These are phyloP conservation scores for Diutina neorugosa DNA, from an alignment of 1,139 yeast species.

Conservation along the genomic window DNA sequence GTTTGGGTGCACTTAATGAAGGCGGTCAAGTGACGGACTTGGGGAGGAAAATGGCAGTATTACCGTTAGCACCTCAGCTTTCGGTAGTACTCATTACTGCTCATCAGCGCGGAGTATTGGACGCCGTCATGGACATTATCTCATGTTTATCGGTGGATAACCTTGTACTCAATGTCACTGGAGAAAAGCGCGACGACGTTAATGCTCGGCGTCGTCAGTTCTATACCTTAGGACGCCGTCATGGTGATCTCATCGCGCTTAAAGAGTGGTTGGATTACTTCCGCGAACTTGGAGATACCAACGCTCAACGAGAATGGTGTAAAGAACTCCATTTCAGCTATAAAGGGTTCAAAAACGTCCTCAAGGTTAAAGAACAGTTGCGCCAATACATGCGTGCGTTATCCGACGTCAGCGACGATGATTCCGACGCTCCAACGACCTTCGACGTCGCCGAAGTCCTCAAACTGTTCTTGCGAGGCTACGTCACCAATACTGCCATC, in stretches of 20 bases:
- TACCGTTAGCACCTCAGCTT: conserved; percentile 85
- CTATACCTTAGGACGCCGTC: conserved; percentile 55
- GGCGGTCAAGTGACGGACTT: conserved; percentile 61
- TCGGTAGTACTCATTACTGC: conserved; percentile 82
- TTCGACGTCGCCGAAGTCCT: conserved; percentile 46
- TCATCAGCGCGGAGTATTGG: conserved; percentile 40
- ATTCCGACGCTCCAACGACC: neutral
- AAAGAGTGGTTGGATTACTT: conserved; percentile 67
- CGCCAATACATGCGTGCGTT: conserved; percentile 48
- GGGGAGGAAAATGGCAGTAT: conserved; percentile 75
- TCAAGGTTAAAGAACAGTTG: conserved; percentile 65
- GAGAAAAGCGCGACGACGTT: conserved; percentile 74
- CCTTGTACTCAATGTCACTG: conserved; percentile 50
- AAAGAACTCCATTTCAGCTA: conserved; percentile 60
- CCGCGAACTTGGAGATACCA: conserved; percentile 27
- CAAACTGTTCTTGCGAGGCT: conserved; percentile 75
- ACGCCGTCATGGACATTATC: conserved; percentile 73
- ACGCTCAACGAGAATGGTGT: conserved; percentile 71
- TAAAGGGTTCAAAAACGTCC: conserved; percentile 72
- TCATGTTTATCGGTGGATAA: conserved; percentile 92
- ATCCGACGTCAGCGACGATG: neutral
- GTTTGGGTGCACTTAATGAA: conserved; percentile 70
- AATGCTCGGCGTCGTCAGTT: conserved; percentile 46
- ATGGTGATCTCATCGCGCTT: conserved; percentile 77
- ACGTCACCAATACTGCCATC: conserved; percentile 74